Percentiles rank a stretch among this genome's conserved stretches.
phyloP scores from a whole-genome alignment of 768 basidiomycete species.

The Phlegmacium glaucopus region DNA sequence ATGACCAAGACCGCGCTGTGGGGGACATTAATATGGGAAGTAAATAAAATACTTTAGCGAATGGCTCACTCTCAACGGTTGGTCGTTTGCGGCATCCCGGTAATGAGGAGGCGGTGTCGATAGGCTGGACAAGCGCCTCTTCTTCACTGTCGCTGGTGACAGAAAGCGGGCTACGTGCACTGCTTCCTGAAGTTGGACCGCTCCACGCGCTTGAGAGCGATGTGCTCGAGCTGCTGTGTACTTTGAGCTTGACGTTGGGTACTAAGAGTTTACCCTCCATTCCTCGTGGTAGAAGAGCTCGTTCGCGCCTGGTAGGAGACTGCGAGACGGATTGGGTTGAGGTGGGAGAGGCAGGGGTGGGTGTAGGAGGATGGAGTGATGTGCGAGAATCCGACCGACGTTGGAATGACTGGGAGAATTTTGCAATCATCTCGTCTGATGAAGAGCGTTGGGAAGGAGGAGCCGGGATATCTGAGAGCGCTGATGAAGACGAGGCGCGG shows the following conservation, averaged over 20 bases:
- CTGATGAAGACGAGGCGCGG: slow-evolving; percentile 10
- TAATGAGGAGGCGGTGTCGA: slow-evolving; percentile 17
- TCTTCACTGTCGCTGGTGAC: slow-evolving; percentile 27
- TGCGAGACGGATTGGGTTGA: slow-evolving; percentile 34
- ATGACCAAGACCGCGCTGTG: slow-evolving; percentile 73
- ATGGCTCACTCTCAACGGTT: slow-evolving; percentile 48
- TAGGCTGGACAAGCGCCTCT: slow-evolving; percentile 23
- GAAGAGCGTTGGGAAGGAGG: slow-evolving; percentile 19
- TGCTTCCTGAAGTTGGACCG: slow-evolving; percentile 20
- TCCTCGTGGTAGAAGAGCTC: slow-evolving; percentile 51
- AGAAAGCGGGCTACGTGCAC: slow-evolving; percentile 32
- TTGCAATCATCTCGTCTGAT: slow-evolving; percentile 47
- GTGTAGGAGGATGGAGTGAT: slow-evolving; percentile 29
- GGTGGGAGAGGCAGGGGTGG: slow-evolving; percentile 27
- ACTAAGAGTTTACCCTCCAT: slow-evolving; percentile 65
- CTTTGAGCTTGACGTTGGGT: slow-evolving; percentile 39
- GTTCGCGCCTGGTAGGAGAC: slow-evolving; percentile 41
- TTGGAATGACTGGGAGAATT: slow-evolving; percentile 54
- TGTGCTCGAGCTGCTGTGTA: slow-evolving; percentile 32
- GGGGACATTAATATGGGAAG: slow-evolving; percentile 1
- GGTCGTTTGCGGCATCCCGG: slow-evolving; percentile 28
- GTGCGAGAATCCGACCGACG: slow-evolving; percentile 51
- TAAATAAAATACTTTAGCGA: slow-evolving; percentile 9
- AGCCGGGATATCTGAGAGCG: slow-evolving; percentile 5
- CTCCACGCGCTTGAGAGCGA: slow-evolving; percentile 35